phyloP scores from a whole-genome alignment of 352 stramenopile genomes.

The Pythium coloratum region DNA sequence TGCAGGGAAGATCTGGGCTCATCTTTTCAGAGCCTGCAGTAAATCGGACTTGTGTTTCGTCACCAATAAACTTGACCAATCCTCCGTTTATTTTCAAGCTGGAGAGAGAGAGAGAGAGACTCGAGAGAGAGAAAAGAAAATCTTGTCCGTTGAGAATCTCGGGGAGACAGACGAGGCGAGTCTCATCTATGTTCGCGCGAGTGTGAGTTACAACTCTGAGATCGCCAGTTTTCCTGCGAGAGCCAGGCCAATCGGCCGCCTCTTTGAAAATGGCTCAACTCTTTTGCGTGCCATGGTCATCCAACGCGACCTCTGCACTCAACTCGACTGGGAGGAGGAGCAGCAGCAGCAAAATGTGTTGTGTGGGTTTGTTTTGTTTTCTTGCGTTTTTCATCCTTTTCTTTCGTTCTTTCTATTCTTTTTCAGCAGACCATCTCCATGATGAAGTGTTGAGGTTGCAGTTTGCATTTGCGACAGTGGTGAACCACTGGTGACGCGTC shows the following conservation, averaged over 20 bases:
- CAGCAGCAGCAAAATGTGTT: not conserved
- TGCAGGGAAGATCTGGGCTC: too few relatives aligned
- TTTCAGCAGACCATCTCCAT: not conserved
- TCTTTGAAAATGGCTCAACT: not conserved
- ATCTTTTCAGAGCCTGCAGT: too few relatives aligned
- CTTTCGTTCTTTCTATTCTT: not conserved
- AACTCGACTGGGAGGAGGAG: not conserved
- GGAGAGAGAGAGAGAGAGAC: too few relatives aligned
- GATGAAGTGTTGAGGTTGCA: not conserved
- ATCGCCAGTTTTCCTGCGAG: not conserved
- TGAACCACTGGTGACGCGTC: not conserved
- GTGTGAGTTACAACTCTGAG: not conserved
- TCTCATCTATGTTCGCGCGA: not conserved
- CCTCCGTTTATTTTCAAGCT: too few relatives aligned
- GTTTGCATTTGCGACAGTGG: not conserved
- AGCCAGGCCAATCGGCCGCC: not conserved
- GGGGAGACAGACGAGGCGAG: not conserved
- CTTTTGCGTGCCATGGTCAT: not conserved
- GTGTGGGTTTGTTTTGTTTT: not conserved
- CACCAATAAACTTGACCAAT: too few relatives aligned
- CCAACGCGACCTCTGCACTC: not conserved
- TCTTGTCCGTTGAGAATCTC: not conserved
- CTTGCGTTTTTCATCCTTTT: too few relatives aligned
- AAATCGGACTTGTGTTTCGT: too few relatives aligned
- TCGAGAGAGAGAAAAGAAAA: too few relatives aligned